Conservation (phyloP, 2,329 filamentous ascomycete species). For the Plectosphaerella cucumerina region DNA sequence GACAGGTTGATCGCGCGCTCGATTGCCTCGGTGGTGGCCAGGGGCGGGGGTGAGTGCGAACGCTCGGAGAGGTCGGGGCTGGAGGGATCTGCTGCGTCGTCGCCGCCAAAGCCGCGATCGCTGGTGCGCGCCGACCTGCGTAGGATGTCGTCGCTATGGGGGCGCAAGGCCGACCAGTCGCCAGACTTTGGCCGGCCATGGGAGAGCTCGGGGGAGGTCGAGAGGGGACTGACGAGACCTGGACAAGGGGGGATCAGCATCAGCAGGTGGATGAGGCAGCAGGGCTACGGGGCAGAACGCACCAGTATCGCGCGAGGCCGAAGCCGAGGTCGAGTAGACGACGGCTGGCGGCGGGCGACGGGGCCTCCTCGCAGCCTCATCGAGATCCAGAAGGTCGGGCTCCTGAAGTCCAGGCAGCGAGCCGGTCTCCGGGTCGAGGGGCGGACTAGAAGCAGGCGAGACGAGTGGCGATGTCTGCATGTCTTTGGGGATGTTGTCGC, state of each 20-base stretch:
- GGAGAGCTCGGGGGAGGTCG: constrained; percentile 47
- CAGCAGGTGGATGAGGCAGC: background rate
- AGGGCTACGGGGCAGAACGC: background rate
- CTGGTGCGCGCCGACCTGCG: constrained; percentile 38
- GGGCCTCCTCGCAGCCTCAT: constrained; percentile 36
- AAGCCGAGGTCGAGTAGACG: constrained; percentile 28
- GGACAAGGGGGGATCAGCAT: background rate
- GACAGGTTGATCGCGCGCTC: constrained; percentile 81
- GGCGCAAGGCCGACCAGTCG: constrained; percentile 46
- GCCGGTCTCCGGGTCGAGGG: constrained; percentile 46
- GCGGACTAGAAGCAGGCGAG: constrained; percentile 82
- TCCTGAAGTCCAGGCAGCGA: constrained; percentile 53
- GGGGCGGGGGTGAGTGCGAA: constrained; percentile 72
- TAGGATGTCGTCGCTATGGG: constrained; percentile 52
- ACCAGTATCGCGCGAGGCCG: constrained; percentile 27
- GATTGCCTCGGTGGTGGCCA: constrained; percentile 71
- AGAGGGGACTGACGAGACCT: constrained; percentile 50
- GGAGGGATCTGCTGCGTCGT: constrained; percentile 30
- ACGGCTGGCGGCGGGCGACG: constrained; percentile 42
- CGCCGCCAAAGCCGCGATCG: constrained; percentile 26
- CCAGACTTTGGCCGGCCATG: constrained; percentile 41
- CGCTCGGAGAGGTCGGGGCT: constrained; percentile 43
- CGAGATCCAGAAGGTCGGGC: constrained; percentile 66
- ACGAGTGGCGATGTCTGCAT: constrained; percentile 92
- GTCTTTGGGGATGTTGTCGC: constrained; percentile 83